Conservation (phyloP, 768 basidiomycete genomes). For the Cantharellus cinnabarinus region DNA sequence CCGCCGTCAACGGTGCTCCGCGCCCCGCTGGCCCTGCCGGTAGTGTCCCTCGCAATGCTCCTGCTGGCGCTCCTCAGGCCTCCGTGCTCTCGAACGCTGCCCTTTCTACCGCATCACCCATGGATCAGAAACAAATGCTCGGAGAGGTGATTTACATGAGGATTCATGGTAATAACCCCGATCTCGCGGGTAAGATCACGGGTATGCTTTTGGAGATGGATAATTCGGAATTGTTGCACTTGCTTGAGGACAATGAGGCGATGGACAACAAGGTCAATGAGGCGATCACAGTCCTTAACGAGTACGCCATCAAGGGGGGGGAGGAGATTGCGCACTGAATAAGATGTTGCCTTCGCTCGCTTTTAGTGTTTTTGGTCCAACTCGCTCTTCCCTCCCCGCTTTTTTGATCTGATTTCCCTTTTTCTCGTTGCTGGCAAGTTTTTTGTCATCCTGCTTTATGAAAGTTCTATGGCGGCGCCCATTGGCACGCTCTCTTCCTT, state of each 20-base stretch:
- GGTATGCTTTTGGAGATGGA: slow-evolving; percentile 99
- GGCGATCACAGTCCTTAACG: slow-evolving; percentile 72
- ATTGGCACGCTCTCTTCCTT: not conserved
- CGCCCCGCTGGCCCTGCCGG: slow-evolving; percentile 15
- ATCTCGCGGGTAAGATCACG: slow-evolving; percentile 94
- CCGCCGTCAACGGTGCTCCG: slow-evolving; percentile 13
- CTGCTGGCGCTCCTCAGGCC: slow-evolving; percentile 24
- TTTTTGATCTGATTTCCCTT: not conserved
- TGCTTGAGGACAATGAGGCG: slow-evolving; percentile 64
- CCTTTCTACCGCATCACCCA: slow-evolving; percentile 36
- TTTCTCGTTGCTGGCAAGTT: not conserved
- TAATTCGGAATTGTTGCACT: slow-evolving; percentile 74
- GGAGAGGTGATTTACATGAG: slow-evolving; percentile 92
- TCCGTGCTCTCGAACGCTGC: slow-evolving; percentile 41
- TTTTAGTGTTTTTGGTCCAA: not conserved
- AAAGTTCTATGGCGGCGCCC: not conserved
- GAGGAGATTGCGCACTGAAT: not conserved
- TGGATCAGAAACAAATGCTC: slow-evolving; percentile 97
- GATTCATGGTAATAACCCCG: slow-evolving; percentile 57
- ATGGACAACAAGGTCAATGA: slow-evolving; percentile 82
- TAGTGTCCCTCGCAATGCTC: slow-evolving; percentile 9
- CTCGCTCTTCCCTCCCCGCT: not conserved
- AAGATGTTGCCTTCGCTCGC: not conserved
- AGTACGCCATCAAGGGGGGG: slow-evolving; percentile 38
- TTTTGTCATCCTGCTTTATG: not conserved